Percentiles rank a stretch among this genome's conserved stretches.
These are phyloP conservation scores for Puccinia polysora DNA, from an alignment of 1,284 basidiomycete genomes.

Conservation along the genomic window DNA sequence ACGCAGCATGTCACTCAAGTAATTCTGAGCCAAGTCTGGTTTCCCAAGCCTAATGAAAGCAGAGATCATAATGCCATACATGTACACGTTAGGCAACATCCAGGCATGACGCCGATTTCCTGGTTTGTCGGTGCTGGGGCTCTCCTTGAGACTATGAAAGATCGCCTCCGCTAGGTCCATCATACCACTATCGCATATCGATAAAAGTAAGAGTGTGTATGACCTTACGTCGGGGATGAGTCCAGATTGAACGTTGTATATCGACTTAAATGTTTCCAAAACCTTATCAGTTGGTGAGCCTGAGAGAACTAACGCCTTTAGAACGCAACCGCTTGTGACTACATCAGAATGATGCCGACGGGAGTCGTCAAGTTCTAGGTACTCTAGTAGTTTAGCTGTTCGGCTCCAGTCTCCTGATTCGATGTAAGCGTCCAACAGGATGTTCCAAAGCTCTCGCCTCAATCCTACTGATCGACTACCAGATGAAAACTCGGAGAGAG, in stretches of 20 bases:
- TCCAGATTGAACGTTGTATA: constrained; percentile 56
- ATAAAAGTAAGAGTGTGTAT: constrained; percentile 74
- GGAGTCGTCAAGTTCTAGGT: constrained; percentile 57
- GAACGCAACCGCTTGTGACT: constrained; percentile 64
- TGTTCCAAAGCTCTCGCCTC: constrained; percentile 63
- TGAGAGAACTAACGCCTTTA: constrained; percentile 78
- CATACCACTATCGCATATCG: constrained; percentile 70
- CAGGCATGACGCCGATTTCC: constrained; percentile 22
- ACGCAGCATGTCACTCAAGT: constrained; percentile 70
- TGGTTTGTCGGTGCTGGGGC: neutral
- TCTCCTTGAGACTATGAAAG: constrained; percentile 57
- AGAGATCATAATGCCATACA: constrained; percentile 78
- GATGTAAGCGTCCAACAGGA: constrained; percentile 78
- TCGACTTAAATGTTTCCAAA: constrained; percentile 62
- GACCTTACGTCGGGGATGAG: constrained; percentile 64
- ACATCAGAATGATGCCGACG: constrained; percentile 53
- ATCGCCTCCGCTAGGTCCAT: constrained; percentile 67
- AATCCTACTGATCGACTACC: constrained; percentile 58
- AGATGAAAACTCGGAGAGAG: constrained; percentile 56
- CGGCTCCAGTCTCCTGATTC: constrained; percentile 73
- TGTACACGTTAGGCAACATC: constrained; percentile 56
- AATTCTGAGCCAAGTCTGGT: constrained; percentile 61
- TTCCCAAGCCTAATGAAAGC: constrained; percentile 66
- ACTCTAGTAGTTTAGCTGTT: constrained; percentile 69
- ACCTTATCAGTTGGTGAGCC: constrained; percentile 71